These are phyloP conservation scores for Fomitopsis palustris DNA, from an alignment of 1,284 basidiomycete species.

Conservation along the genomic window DNA sequence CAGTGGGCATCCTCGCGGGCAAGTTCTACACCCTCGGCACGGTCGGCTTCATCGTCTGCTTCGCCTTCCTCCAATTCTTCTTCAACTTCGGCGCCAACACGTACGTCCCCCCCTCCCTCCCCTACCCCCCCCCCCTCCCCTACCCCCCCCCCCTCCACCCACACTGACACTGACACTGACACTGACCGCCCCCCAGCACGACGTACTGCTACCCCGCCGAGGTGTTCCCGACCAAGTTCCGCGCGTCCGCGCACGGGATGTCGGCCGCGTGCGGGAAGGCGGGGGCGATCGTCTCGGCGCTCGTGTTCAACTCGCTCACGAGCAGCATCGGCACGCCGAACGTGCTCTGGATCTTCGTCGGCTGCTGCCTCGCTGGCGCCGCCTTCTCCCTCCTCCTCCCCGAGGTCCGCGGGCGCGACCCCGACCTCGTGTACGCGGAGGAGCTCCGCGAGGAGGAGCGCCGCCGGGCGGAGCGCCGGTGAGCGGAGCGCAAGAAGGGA, in stretches of 20 bases:
- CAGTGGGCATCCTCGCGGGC: slow-evolving; percentile 63
- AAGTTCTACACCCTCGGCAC: slow-evolving; percentile 60
- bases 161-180: too few relatives aligned
- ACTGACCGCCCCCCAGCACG: slow-evolving; percentile 33
- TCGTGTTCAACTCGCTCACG: slow-evolving; percentile 73
- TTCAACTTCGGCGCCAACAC: slow-evolving; percentile 89
- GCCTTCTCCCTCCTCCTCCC: slow-evolving; percentile 71
- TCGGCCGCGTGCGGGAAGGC: slow-evolving; percentile 77
- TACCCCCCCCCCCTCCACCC: too few relatives aligned
- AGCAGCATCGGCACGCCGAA: slow-evolving; percentile 58
- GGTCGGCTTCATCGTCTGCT: slow-evolving; percentile 68
- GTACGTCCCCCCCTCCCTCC: slow-evolving; percentile 34
- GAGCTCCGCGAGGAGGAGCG: slow-evolving; percentile 33
- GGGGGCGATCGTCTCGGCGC: slow-evolving; percentile 81
- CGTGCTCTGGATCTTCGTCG: slow-evolving; percentile 67
- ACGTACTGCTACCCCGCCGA: slow-evolving; percentile 76
- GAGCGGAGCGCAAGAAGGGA: too few relatives aligned
- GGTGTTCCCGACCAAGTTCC: slow-evolving; percentile 85
- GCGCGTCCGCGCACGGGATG: slow-evolving; percentile 78
- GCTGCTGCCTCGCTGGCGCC: slow-evolving; percentile 55
- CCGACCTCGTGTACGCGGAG: slow-evolving; percentile 59
- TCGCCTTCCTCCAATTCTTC: slow-evolving; percentile 70
- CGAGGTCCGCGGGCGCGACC: slow-evolving; percentile 73
- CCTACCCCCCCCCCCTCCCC: slow-evolving; percentile 1
- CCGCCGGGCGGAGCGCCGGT: not conserved